Evolutionary conservation across 495 filamentous ascomycete species (phyloP).

Genomic region (Xylaria palmicola): DNA sequence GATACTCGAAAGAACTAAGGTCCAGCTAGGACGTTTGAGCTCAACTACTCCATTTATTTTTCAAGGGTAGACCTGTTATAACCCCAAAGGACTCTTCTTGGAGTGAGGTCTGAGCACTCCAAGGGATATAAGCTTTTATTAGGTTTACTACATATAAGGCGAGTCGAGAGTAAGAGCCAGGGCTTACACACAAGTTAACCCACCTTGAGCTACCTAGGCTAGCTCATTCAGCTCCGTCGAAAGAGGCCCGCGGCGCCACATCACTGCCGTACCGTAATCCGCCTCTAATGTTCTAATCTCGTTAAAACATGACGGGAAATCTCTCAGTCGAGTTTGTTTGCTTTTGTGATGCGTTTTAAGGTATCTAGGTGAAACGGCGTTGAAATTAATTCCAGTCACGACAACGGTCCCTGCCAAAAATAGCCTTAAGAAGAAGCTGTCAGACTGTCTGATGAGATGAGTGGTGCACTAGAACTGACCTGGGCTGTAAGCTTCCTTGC

Average conservation of each 20-base stretch:
- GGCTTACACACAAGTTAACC: slow-evolving; percentile 1
- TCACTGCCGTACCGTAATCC: not conserved
- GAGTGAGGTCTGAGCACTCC: not conserved
- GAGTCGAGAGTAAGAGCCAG: slow-evolving; percentile 11
- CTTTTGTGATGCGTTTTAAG: too few relatives aligned
- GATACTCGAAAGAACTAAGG: not conserved
- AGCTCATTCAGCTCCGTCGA: slow-evolving; percentile 5
- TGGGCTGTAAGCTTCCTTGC: not conserved
- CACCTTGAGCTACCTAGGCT: not conserved
- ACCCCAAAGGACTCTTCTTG: not conserved
- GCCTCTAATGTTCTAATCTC: not conserved
- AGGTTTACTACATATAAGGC: slow-evolving; percentile 6
- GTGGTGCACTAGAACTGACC: not conserved
- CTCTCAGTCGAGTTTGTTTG: too few relatives aligned
- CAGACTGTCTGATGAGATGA: too few relatives aligned
- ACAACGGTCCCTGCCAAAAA: slow-evolving; percentile 1
- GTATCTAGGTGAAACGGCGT: slow-evolving; percentile 4
- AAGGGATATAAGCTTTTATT: not conserved
- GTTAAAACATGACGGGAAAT: not conserved
- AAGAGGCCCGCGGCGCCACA: slow-evolving; percentile 6
- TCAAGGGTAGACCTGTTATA: not conserved
- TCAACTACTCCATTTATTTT: not conserved
- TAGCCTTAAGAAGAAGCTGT: slow-evolving; percentile 5
- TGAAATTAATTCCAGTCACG: not conserved
- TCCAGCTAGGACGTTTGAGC: not conserved